These are phyloP conservation scores for Eucalyptus regnans DNA, from an alignment of 345 rosid species.

Conservation along the genomic window DNA sequence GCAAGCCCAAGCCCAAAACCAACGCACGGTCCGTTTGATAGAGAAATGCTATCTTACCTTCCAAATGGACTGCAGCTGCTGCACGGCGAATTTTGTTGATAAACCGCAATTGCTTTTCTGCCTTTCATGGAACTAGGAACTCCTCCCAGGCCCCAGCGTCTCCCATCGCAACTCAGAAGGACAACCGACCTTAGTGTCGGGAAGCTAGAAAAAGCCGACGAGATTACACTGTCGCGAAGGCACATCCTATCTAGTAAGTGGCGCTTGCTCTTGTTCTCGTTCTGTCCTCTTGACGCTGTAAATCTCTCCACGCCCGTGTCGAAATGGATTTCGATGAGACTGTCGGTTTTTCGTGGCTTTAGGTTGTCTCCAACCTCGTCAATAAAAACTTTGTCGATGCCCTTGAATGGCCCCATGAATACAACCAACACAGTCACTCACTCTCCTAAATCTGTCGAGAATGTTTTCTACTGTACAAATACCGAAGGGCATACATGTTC, in stretches of 20 bases:
- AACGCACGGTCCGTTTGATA: neutral
- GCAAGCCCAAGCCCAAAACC: neutral
- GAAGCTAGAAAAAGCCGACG: neutral
- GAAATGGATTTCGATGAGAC: neutral
- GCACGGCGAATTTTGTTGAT: neutral
- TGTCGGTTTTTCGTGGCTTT: neutral
- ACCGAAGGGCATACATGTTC: neutral
- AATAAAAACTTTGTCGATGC: neutral
- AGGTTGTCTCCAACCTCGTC: neutral
- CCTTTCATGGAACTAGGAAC: neutral
- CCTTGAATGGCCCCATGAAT: neutral
- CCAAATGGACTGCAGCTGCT: accelerated
- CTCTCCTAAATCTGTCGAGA: neutral
- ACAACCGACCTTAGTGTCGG: neutral
- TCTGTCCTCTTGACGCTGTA: neutral
- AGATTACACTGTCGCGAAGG: neutral
- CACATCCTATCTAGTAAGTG: neutral
- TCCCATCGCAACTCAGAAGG: neutral
- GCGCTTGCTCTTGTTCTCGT: neutral
- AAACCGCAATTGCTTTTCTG: neutral
- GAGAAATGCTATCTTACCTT: neutral
- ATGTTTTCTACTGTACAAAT: neutral
- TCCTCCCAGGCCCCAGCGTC: neutral
- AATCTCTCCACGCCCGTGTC: neutral
- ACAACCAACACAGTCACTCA: neutral